Evolutionary conservation across 768 basidiomycete species (phyloP), one percentile per base, ranked within the genome.

Genomic region (Phaffia tasmanica): DNA sequence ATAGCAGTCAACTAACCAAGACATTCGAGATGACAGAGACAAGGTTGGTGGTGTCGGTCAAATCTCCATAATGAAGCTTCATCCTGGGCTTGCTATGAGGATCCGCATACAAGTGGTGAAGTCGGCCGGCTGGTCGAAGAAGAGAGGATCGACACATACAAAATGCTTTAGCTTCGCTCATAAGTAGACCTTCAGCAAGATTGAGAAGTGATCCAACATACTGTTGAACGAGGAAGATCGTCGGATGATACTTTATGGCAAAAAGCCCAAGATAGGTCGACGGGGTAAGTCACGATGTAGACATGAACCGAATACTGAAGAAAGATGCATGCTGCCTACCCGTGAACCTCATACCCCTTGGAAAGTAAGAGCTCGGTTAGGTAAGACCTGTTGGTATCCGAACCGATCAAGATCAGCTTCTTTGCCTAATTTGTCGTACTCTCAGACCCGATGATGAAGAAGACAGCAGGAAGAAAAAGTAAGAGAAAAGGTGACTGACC

Each of bases 141-240:
- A 51, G 51, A 6, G 50, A 25, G 23, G 49, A 27, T 48, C 48
- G 48, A 51, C 27, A n/a, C 15, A 42, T 21, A 19, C 46, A 5
- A 18, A 19, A 30, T 9, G 49, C 6, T n/a, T 14, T 29, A 46
- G 47, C 18, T 7, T 23, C 23, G 18, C 27, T 9, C 14, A 27
- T 29, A 23, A 9, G 61, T 23, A 19, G 29, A 11, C 15, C 16
- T 2, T 25, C 3, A 19, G 27, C 14, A 14, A 49, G 3, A 7
- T 14, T 32, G 27, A 7, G 11, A 14, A 57, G 56, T 6, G n/a
- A 51, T 23, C 0, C 30, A 25, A 21, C 63, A 56, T 25, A 64
- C 63, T 98, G 79, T 98, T 98, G 84, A 98, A 98, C 72, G 88
- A 92, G 25, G 94, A 97, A 42, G 92, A 95, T 66, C 93, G 88